A percentile compares a stretch with the other conserved stretches of the same genome.
Evolutionary conservation across 768 basidiomycete species (phyloP).

Genomic region (Tulasnella sp.): DNA sequence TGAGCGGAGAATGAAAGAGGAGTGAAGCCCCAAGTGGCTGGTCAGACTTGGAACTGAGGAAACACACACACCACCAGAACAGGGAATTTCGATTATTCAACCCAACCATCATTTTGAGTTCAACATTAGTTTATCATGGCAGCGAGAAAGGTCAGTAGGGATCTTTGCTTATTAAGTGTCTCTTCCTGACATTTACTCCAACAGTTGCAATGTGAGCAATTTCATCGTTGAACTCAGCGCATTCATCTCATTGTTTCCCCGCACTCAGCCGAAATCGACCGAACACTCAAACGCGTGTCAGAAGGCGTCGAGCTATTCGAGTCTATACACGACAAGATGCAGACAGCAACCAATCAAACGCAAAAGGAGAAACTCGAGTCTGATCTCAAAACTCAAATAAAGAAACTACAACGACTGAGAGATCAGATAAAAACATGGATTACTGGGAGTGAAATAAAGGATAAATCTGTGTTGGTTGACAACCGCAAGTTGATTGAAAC

Average conservation of each 20-base stretch:
- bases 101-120: no score
- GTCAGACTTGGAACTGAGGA: no score
- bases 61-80: no score
- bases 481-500: constrained; percentile 95
- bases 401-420: constrained; percentile 73
- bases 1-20: no score
- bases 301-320: constrained; percentile 94
- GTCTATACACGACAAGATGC: constrained; percentile 97
- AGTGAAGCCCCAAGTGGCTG: no score
- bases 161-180: background rate
- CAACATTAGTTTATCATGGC: constrained; percentile 10
- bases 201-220: constrained; percentile 12
- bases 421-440: constrained; percentile 96
- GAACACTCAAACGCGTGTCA: constrained; percentile 90
- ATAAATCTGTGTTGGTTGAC: constrained; percentile 84
- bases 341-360: constrained; percentile 85
- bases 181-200: background rate
- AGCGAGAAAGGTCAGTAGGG: constrained; percentile 8
- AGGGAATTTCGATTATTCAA: no score
- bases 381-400: constrained; percentile 96
- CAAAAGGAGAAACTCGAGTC: constrained; percentile 98
- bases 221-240: constrained; percentile 7
- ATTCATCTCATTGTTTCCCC: background rate
- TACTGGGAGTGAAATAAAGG: constrained; percentile 95
- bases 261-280: constrained; percentile 85